Percentiles rank a stretch among this genome's conserved stretches.
Evolutionary conservation across 2,329 filamentous ascomycete genomes (phyloP).

Genomic region (Microdochium trichocladiopsis): DNA sequence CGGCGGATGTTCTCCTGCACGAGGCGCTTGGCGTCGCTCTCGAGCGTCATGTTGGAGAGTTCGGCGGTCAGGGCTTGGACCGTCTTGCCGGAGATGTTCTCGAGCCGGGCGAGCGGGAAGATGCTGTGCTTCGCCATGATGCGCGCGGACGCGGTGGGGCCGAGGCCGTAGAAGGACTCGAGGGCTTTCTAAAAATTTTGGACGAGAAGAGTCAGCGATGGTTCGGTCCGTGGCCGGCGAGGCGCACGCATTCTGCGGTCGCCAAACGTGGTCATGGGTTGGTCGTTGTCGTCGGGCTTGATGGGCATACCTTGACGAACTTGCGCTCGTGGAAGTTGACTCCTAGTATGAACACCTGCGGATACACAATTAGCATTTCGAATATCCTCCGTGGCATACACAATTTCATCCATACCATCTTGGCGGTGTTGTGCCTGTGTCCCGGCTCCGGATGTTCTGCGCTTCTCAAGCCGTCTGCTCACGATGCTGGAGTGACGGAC

Average conservation of each 20-base stretch:
- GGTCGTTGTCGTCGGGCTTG: background rate
- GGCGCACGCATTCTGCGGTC: too few relatives aligned
- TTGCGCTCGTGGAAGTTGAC: conserved; percentile 78
- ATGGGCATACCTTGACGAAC: conserved; percentile 66
- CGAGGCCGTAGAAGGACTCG: conserved; percentile 80
- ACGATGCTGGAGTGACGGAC: background rate
- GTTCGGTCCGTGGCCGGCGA: background rate
- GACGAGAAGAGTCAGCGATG: conserved; percentile 6
- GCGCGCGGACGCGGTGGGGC: conserved; percentile 58
- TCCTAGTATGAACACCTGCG: conserved; percentile 76
- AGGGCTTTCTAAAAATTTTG: conserved; percentile 74
- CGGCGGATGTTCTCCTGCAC: conserved; percentile 80
- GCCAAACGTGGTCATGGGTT: too few relatives aligned
- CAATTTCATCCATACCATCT: conserved; percentile 7
- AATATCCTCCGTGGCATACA: background rate
- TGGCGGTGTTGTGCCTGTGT: conserved; percentile 1
- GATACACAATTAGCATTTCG: background rate
- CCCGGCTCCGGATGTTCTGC: background rate
- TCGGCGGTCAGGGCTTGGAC: conserved; percentile 78
- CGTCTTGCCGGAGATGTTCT: conserved; percentile 66
- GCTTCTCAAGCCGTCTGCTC: background rate
- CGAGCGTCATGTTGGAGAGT: conserved; percentile 86
- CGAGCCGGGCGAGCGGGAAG: conserved; percentile 74
- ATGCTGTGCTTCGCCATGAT: conserved; percentile 88
- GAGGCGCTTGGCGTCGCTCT: conserved; percentile 74